Conservation (phyloP, 2,329 filamentous ascomycete genomes). For the Dactylellina sp. region DNA sequence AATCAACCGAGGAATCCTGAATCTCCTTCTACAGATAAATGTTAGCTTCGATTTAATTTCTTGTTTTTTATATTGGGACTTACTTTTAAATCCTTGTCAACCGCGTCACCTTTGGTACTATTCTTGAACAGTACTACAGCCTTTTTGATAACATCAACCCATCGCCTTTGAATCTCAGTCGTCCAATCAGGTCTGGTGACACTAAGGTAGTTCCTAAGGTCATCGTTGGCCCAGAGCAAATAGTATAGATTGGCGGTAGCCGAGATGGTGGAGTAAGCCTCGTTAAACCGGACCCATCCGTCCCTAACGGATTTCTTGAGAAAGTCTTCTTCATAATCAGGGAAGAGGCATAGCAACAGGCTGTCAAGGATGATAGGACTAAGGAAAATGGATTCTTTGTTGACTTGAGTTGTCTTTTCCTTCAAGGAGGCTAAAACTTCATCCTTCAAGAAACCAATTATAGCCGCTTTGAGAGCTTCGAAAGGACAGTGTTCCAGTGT, state of each 20-base stretch:
- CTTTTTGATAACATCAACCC: constrained; percentile 51
- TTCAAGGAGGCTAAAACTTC: constrained; percentile 59
- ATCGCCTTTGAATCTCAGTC: constrained; percentile 44
- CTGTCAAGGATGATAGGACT: constrained; percentile 58
- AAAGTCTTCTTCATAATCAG: constrained; percentile 57
- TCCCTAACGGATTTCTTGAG: constrained; percentile 43
- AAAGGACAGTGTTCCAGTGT: constrained; percentile 62
- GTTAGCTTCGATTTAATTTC: constrained; percentile 5
- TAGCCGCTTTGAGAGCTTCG: constrained; percentile 60
- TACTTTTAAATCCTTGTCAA: constrained; percentile 44
- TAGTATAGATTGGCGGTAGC: constrained; percentile 60
- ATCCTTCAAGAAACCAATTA: constrained; percentile 61
- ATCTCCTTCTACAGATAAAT: constrained; percentile 37
- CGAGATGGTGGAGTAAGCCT: constrained; percentile 58
- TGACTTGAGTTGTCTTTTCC: constrained; percentile 34
- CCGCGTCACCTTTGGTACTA: constrained; percentile 11
- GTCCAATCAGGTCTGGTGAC: constrained; percentile 33
- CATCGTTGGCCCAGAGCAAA: constrained; percentile 57
- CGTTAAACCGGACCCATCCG: constrained; percentile 58
- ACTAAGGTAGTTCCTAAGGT: constrained; percentile 36
- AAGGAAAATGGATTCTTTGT: constrained; percentile 58
- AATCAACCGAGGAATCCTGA: constrained; percentile 29
- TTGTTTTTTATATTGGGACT: background rate
- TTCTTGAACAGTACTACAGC: constrained; percentile 34
- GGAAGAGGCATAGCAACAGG: constrained; percentile 59